These are phyloP conservation scores for Naganishia friedmannii DNA, from an alignment of 768 basidiomycete genomes.

Conservation along the genomic window DNA sequence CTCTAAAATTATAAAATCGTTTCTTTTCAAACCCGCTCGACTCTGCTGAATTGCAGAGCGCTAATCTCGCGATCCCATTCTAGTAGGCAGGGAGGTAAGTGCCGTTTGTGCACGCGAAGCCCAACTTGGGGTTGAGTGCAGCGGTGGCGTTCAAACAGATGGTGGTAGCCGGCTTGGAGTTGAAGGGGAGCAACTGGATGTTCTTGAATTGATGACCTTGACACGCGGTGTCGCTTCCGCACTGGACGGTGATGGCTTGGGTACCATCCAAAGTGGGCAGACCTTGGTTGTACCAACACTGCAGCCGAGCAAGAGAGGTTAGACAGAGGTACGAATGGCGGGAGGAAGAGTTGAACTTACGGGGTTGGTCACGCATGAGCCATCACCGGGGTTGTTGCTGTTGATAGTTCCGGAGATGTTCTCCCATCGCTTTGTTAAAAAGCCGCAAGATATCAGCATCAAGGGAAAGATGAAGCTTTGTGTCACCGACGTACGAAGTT, in stretches of 20 bases:
- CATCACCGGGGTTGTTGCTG: conserved; percentile 35
- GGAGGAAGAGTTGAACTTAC: conserved; percentile 2
- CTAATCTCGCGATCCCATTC: not conserved
- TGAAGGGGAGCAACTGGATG: conserved; percentile 37
- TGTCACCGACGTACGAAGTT: conserved; percentile 56
- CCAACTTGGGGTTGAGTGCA: conserved; percentile 34
- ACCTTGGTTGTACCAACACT: conserved; percentile 38
- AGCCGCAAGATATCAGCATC: not conserved
- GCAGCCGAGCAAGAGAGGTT: not conserved
- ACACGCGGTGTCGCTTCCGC: conserved; percentile 37
- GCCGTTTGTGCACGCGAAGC: conserved; percentile 37
- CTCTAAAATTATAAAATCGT: not conserved
- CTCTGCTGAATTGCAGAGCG: not conserved
- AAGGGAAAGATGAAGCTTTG: conserved; percentile 7
- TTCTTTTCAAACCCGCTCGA: no score
- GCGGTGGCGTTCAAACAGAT: conserved; percentile 32
- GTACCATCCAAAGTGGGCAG: conserved; percentile 36
- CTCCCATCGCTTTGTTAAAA: conserved; percentile 14
- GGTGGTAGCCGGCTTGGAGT: conserved; percentile 27
- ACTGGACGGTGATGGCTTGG: conserved; percentile 37
- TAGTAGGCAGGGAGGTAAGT: conserved; percentile 28
- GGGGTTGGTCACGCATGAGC: conserved; percentile 36
- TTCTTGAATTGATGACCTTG: conserved; percentile 33
- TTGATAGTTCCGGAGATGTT: conserved; percentile 37
- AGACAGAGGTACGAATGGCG: not conserved